Base-by-base conservation (phyloP, 495 filamentous ascomycete genomes). In the Penicillium maclennaniae region DNA sequence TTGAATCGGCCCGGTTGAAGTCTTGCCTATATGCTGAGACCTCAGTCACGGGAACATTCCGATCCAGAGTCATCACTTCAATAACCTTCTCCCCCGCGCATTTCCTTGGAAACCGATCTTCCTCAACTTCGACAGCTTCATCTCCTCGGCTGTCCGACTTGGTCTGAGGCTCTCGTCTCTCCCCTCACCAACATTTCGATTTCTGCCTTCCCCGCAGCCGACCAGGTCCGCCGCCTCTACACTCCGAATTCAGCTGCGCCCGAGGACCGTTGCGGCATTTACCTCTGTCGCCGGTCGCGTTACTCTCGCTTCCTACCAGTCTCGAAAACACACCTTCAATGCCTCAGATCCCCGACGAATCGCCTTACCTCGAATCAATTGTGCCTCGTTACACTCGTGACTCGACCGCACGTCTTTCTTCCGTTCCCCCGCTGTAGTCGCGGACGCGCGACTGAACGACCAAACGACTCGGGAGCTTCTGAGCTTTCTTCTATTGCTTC, bases 41-140 rank as follows among this genome's bases (percentile, higher is more conserved):
- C 31, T 54, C 51, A 66, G 63, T 67, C 63, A 67, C 63, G 63
- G 63, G 63, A 67, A 67, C 63, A 60, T 52, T 55, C 56, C 57
- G 52, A 58, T 58, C 44, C 34, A 45, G 31, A 45, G 31, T 4
- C 31, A 34, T 34, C 14, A 34, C 17, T 28, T n/a, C 23, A 41
- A n/a, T 42, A 45, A 47, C 25, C 38, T 17, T 47, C 42, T 25
- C 45, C 49, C 51, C 45, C 51, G 36, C 55, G 39, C 40, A 41
- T 49, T 20, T 39, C 40, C 26, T 36, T n/a, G n/a, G 21, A 26
- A 17, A 16, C 27, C 17, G 19, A 25, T 17, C 17, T 7, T 20
- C 27, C 7, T 36, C 19, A 7, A 10, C 26, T 44, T 34, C 16
- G 27, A 27, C 7, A 23, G 39, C 17, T 20, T 20, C 26, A 45